A percentile compares a stretch with the other conserved stretches of the same genome.
Evolutionary conservation across 257 asterid genomes (phyloP).

Genomic region (Sherardia arvensis): DNA sequence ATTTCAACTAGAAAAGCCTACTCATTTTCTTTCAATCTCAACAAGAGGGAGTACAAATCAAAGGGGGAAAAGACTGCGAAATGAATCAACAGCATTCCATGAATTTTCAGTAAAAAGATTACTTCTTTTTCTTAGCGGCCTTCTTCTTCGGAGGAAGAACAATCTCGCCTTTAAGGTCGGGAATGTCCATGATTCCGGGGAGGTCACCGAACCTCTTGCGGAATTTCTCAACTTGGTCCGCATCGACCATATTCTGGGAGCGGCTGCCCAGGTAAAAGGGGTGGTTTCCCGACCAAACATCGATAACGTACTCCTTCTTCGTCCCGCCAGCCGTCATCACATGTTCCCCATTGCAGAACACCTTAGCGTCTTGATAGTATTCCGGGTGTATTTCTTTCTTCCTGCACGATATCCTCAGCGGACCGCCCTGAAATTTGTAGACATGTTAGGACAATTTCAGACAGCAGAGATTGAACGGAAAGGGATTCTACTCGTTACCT

Average conservation of each 20-base stretch:
- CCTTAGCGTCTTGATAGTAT: slow-evolving; percentile 66
- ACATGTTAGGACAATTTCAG: not conserved
- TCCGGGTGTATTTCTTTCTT: slow-evolving; percentile 86
- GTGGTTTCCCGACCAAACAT: slow-evolving; percentile 97
- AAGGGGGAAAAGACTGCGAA: too few relatives aligned
- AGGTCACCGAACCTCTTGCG: slow-evolving; percentile 68
- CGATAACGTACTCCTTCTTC: slow-evolving; percentile 80
- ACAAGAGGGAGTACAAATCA: too few relatives aligned
- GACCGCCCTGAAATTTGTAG: slow-evolving; percentile 35
- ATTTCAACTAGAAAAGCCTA: too few relatives aligned
- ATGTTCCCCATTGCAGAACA: slow-evolving; percentile 84
- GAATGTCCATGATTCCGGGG: slow-evolving; percentile 62
- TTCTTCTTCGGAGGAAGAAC: slow-evolving; percentile 69
- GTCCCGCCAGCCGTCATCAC: slow-evolving; percentile 97
- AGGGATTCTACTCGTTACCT: slow-evolving; percentile 25
- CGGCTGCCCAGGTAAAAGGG: slow-evolving; percentile 89
- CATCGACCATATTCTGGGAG: slow-evolving; percentile 45
- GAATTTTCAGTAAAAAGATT: slow-evolving; percentile 6
- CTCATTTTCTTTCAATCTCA: too few relatives aligned
- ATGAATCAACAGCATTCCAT: not conserved
- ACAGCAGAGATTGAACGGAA: not conserved
- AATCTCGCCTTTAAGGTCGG: slow-evolving; percentile 88
- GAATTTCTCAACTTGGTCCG: slow-evolving; percentile 83
- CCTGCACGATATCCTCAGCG: slow-evolving; percentile 65
- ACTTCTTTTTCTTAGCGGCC: slow-evolving; percentile 64